Conservation (phyloP, 2,329 filamentous ascomycete species). For the Botrytis fragariae region DNA sequence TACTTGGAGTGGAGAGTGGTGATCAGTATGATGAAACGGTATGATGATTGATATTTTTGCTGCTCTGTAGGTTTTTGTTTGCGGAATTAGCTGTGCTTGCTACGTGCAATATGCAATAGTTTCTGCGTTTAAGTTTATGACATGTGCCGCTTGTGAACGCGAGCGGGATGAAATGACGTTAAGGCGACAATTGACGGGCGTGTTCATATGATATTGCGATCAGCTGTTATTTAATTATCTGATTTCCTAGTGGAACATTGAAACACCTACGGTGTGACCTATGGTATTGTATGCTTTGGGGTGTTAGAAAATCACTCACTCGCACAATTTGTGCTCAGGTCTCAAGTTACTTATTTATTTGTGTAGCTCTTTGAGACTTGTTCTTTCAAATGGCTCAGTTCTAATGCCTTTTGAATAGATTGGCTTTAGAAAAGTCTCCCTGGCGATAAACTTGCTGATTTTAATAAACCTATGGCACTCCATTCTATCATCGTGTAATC, state of each 20-base stretch:
- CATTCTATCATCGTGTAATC: not conserved
- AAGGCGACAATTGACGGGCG: no score
- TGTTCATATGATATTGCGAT: not conserved
- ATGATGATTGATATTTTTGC: not conserved
- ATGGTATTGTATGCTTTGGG: not conserved
- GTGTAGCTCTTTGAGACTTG: not conserved
- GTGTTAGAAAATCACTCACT: not conserved
- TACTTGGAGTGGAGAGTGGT: not conserved
- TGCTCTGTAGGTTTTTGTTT: not conserved
- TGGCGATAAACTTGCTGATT: not conserved
- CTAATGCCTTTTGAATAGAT: not conserved
- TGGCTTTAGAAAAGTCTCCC: not conserved
- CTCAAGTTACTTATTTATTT: not conserved
- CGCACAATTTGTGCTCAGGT: not conserved
- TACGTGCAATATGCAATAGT: not conserved
- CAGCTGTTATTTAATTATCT: not conserved
- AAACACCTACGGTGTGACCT: not conserved
- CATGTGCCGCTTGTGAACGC: not conserved
- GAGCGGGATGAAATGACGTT: not conserved
- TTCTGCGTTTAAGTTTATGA: not conserved
- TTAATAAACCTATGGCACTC: not conserved
- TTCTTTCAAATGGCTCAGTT: not conserved
- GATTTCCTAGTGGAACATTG: not conserved
- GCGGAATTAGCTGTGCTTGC: not conserved
- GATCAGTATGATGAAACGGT: accelerated